These are phyloP conservation scores for Penicillium salamii DNA, from an alignment of 495 filamentous ascomycete species.

Conservation along the genomic window DNA sequence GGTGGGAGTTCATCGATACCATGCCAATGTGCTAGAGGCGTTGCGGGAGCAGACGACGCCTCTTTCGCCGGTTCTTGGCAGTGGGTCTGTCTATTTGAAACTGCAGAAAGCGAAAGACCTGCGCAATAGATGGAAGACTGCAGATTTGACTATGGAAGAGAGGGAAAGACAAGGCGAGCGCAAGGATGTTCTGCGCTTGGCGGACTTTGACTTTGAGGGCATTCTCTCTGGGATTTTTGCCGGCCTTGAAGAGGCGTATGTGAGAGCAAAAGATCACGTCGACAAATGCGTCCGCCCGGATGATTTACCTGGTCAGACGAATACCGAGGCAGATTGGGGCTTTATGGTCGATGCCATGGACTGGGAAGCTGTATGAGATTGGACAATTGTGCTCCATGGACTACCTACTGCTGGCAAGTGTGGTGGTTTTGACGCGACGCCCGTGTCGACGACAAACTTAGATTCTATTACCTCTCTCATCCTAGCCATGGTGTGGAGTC, in stretches of 20 bases:
- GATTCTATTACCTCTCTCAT: neutral
- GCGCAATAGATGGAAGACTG: constrained; percentile 66
- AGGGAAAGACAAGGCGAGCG: constrained; percentile 18
- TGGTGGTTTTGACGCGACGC: too few species aligned
- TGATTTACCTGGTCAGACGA: constrained; percentile 7
- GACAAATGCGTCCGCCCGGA: constrained; percentile 14
- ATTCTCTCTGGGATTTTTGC: constrained; percentile 46
- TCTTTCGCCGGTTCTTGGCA: constrained; percentile 48
- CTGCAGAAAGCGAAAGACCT: constrained; percentile 61
- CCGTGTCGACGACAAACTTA: too few species aligned
- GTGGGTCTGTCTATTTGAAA: constrained; percentile 41
- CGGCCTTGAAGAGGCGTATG: constrained; percentile 36
- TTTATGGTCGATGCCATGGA: constrained; percentile 68
- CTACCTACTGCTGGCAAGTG: neutral
- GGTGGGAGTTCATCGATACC: constrained; percentile 49
- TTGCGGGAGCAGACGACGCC: constrained; percentile 50
- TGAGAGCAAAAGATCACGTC: constrained; percentile 26
- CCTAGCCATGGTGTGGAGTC: too few species aligned
- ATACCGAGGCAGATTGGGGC: constrained; percentile 47
- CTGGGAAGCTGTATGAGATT: constrained; percentile 50
- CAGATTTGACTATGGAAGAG: constrained; percentile 40
- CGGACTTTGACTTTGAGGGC: constrained; percentile 53
- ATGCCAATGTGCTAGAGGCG: constrained; percentile 60
- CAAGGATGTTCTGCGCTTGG: constrained; percentile 31
- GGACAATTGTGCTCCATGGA: neutral